phyloP scores from a whole-genome alignment of 345 rosid genomes.

The Euphorbia peplus region DNA sequence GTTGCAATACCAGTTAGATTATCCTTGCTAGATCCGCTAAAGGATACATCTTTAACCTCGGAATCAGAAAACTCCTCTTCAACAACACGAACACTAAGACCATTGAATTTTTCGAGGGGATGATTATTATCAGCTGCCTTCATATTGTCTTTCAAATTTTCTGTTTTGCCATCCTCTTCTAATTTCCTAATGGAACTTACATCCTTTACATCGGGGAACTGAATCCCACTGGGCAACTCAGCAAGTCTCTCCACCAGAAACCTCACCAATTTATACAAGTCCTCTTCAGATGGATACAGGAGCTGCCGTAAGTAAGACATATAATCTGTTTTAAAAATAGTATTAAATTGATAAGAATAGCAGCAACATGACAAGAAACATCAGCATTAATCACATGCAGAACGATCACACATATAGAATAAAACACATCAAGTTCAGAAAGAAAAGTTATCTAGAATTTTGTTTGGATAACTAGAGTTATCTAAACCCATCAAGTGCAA shows the following conservation, averaged over 20 bases:
- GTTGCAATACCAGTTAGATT: background rate
- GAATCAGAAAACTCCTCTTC: conserved; percentile 26
- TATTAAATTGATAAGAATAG: conserved; percentile 48
- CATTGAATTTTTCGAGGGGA: conserved; percentile 38
- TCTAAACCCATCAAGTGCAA: too few species aligned
- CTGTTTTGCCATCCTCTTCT: conserved; percentile 16
- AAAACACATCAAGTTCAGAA: background rate
- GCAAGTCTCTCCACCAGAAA: conserved; percentile 72
- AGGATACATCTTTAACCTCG: conserved; percentile 14
- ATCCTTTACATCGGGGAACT: conserved; percentile 29
- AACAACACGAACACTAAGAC: conserved; percentile 39
- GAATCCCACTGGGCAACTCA: conserved; percentile 27
- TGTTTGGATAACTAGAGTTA: background rate
- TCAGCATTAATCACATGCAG: background rate
- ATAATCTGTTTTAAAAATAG: conserved; percentile 59
- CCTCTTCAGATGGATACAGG: conserved; percentile 77
- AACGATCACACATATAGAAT: background rate
- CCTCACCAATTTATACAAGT: conserved; percentile 52
- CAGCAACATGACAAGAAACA: conserved; percentile 18
- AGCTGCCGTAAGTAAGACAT: conserved; percentile 81
- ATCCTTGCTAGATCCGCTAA: conserved; percentile 12
- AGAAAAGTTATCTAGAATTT: background rate
- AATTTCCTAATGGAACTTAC: conserved; percentile 25
- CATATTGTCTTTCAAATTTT: conserved; percentile 12
- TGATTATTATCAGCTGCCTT: conserved; percentile 31